phyloP scores from a whole-genome alignment of 768 basidiomycete species.

The Collybiopsis luxurians region DNA sequence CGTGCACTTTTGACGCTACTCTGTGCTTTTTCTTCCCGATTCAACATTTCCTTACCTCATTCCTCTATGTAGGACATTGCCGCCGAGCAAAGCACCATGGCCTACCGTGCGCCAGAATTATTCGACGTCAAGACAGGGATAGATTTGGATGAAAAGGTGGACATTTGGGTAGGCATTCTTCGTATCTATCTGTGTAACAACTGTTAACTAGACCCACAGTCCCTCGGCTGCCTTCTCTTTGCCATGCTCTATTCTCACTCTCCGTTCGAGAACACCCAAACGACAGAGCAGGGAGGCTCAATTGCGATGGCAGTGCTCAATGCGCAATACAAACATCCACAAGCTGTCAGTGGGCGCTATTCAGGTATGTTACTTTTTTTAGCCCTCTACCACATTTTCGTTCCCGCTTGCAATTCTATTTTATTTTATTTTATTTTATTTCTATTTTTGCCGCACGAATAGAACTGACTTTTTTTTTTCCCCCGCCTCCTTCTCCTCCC shows the following conservation, averaged over 20 bases:
- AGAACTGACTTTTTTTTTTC: no score
- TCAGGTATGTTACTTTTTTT: background rate
- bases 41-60: background rate
- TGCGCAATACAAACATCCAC: slow-evolving; percentile 88
- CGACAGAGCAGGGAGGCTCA: slow-evolving; percentile 91
- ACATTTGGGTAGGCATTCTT: slow-evolving; percentile 74
- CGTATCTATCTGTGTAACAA: background rate
- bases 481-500: no score
- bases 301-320: slow-evolving; percentile 98
- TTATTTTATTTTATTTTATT: no score
- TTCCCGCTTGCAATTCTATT: no score
- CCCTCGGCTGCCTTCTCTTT: slow-evolving; percentile 91
- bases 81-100: slow-evolving; percentile 98
- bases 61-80: slow-evolving; percentile 69
- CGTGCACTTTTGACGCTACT: no score
- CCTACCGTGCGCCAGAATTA: slow-evolving; percentile 94
- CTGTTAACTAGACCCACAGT: slow-evolving; percentile 43
- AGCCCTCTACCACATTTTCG: no score
- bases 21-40: background rate
- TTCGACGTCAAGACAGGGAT: slow-evolving; percentile 95
- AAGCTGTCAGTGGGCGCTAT: slow-evolving; percentile 41
- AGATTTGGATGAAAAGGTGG: slow-evolving; percentile 89
- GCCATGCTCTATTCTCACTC: slow-evolving; percentile 95
- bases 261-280: slow-evolving; percentile 91
- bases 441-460: no score